phyloP scores from a whole-genome alignment of 257 asterid species.

The Nicotiana knightiana region DNA sequence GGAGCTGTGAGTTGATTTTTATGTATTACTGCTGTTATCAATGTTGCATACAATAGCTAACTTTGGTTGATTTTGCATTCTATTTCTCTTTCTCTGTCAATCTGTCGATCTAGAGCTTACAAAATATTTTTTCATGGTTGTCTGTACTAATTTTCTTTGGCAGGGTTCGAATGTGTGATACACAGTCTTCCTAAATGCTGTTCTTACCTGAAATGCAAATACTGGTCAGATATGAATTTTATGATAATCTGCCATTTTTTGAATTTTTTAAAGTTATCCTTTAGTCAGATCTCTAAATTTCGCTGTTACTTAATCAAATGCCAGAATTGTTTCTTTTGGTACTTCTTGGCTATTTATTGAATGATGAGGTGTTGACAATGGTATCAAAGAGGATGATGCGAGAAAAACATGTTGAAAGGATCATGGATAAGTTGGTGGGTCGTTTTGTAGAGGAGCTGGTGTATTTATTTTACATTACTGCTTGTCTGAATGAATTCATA shows the following conservation, averaged over 20 bases:
- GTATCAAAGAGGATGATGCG: not conserved
- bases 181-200: not conserved
- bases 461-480: not conserved
- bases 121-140: not conserved
- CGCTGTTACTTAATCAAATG: not conserved
- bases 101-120: not conserved
- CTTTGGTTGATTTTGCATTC: not conserved
- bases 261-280: not conserved
- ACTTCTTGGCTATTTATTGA: not conserved
- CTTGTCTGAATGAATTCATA: not conserved
- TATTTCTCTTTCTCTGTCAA: not conserved
- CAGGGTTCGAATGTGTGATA: not conserved
- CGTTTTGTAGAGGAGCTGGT: not conserved
- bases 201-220: not conserved
- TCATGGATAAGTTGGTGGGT: not conserved
- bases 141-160: not conserved
- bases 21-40: not conserved
- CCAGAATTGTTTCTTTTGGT: not conserved
- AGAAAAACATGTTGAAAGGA: not conserved
- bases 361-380: not conserved
- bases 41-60: not conserved
- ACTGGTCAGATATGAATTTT: not conserved
- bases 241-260: not conserved
- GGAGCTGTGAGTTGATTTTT: conserved; percentile 68
- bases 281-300: not conserved